Evolutionary conservation across 2,329 filamentous ascomycete genomes (phyloP).

Genomic region (Cytospora piceicola): DNA sequence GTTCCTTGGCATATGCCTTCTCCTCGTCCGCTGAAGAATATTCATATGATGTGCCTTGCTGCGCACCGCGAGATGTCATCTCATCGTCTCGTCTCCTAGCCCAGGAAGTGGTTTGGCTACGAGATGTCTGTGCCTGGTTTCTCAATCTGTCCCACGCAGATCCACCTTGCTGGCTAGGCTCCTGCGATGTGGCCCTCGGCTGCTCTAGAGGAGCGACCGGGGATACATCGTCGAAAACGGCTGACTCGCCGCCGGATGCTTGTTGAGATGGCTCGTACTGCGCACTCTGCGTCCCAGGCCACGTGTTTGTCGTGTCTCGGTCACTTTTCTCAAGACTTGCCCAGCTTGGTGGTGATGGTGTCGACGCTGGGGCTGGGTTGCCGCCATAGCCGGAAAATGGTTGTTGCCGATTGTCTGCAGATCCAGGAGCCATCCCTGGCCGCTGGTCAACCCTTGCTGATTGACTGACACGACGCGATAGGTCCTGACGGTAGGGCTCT

Average conservation of each 20-base stretch:
- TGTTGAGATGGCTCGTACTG: conserved; percentile 10
- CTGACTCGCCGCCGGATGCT: conserved; percentile 11
- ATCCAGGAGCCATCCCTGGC: background rate
- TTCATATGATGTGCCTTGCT: conserved; percentile 36
- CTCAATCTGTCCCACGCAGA: conserved; percentile 31
- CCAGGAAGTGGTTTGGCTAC: conserved; percentile 12
- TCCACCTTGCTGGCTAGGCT: conserved; percentile 8
- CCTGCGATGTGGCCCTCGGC: background rate
- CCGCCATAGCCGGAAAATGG: conserved; percentile 5
- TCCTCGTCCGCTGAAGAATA: conserved; percentile 46
- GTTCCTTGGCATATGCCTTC: conserved; percentile 44
- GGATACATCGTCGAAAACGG: conserved; percentile 30
- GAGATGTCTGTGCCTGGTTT: conserved; percentile 21
- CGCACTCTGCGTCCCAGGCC: conserved; percentile 10
- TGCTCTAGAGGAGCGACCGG: conserved; percentile 27
- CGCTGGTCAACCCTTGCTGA: background rate
- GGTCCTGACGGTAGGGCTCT: conserved; percentile 10
- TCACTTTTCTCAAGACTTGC: conserved; percentile 13
- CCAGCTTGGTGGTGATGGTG: conserved; percentile 15
- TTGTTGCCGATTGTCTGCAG: background rate
- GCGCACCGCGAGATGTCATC: conserved; percentile 24
- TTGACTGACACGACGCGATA: conserved; percentile 5
- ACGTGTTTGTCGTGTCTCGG: conserved; percentile 14
- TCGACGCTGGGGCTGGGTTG: background rate
- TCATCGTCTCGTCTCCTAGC: conserved; percentile 34